Evolutionary conservation across 2,329 filamentous ascomycete species (phyloP), one percentile per base, ranked within the genome.

Genomic region (Lanzia echinophila): DNA sequence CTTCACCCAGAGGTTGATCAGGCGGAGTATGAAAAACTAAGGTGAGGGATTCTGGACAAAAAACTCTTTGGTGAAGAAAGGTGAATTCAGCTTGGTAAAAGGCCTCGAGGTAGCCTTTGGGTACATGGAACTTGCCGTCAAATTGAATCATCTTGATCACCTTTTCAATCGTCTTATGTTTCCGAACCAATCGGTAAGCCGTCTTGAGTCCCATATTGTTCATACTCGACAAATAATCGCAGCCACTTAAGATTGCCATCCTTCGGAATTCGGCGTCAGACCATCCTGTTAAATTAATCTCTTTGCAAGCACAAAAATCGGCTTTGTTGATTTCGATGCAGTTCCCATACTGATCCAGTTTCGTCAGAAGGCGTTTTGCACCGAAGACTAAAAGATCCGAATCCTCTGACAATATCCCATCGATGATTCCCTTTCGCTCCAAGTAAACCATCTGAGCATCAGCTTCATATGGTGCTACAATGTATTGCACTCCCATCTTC

Each of bases 391-490:
- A 75, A 54, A 99, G 76, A 72, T 99, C 94, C 0, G 94, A 99
- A 69, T 99, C 94, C 68, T 99, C 94, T 0, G 94, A 96, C 34
- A 99, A 74, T 59, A 99, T 95, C 24, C 90, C 95, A 62, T 85
- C 75, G 62, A 96, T 87, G 48, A 91, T 75, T 1, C 92, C 92
- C 56, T 89, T 81, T 47, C 84, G 84, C 71, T 99, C 94, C 36
- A 99, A 78, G 67, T 97, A 99, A 24, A 90, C 91, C 63, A 99
- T 79, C 70, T 99, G 92, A n/a, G 92, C 86, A 70, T 99, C 94
- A 45, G 94, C 94, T 75, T 99, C 94, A 71, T 96, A 99, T 0
- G 94, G 94, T 1, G 94, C 94, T 17, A 99, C 95, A 53, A 99
- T 78, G 67, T 96, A 97, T 54, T 89, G 81, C 15, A 99, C 79